phyloP scores from a whole-genome alignment of 495 filamentous ascomycete species.

The Umbilicaria muhlenbergii region DNA sequence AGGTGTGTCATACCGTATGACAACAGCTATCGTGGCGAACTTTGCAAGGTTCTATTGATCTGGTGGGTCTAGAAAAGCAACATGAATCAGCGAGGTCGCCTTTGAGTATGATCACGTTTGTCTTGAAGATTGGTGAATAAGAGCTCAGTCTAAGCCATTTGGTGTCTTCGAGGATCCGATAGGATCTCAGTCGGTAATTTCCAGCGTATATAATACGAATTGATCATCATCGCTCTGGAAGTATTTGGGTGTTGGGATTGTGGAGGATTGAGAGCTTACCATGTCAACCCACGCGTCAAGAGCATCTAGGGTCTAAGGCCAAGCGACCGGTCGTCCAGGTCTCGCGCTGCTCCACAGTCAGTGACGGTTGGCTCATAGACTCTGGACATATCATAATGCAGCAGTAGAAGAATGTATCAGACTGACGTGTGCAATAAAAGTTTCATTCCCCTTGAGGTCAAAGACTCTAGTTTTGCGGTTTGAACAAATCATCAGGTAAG shows the following conservation, averaged over 20 bases:
- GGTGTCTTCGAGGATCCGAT: slow-evolving; percentile 60
- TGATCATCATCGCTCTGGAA: slow-evolving; percentile 54
- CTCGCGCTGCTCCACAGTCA: no score
- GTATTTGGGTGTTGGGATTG: not conserved
- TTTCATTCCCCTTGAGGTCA: slow-evolving; percentile 92
- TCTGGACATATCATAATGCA: no score
- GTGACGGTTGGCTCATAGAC: no score
- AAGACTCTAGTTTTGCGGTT: slow-evolving; percentile 99
- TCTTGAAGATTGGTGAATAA: not conserved
- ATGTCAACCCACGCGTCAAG: not conserved
- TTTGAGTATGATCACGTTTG: not conserved
- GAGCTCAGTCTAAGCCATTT: slow-evolving; percentile 84
- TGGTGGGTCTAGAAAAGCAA: not conserved
- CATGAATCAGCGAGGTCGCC: no score
- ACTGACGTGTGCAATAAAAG: slow-evolving; percentile 95
- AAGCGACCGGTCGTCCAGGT: no score
- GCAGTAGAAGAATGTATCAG: slow-evolving; percentile 41
- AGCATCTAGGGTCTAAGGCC: not conserved
- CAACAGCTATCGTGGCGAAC: not conserved
- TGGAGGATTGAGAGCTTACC: not conserved
- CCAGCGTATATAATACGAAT: slow-evolving; percentile 82
- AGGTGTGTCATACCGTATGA: not conserved
- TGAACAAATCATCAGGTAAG: slow-evolving; percentile 57
- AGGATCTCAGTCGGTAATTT: slow-evolving; percentile 97
- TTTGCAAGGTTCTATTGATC: not conserved